Percentiles rank a stretch among this genome's conserved stretches.
Conservation (phyloP, 441 rosid species). For the Iberis amara region DNA sequence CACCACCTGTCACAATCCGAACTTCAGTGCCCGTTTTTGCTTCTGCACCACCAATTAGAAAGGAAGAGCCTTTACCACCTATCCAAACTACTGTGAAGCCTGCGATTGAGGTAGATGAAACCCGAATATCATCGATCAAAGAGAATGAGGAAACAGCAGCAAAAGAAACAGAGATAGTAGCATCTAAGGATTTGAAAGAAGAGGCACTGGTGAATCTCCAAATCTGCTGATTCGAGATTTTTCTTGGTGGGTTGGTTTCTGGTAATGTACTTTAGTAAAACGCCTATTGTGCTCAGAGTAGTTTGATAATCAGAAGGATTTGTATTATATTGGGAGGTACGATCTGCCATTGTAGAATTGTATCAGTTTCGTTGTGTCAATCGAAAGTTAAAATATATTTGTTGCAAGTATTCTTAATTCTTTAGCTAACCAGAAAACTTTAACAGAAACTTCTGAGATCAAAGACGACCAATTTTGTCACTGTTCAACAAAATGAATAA, state of each 20-base stretch:
- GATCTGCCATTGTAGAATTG: conserved; percentile 24
- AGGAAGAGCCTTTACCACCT: conserved; percentile 31
- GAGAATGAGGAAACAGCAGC: conserved; percentile 8
- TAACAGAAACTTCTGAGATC: background rate
- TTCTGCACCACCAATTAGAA: conserved; percentile 37
- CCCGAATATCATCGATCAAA: background rate
- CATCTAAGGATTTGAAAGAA: conserved; percentile 29
- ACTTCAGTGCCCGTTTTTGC: conserved; percentile 28
- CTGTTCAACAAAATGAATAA: no score
- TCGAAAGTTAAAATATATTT: no score
- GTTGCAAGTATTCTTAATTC: no score
- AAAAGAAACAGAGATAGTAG: conserved; percentile 34
- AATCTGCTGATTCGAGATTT: conserved; percentile 32
- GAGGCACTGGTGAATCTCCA: conserved; percentile 48
- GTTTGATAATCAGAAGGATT: conserved; percentile 27
- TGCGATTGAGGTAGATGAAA: conserved; percentile 14
- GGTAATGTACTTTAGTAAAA: conserved; percentile 20
- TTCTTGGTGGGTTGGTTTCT: conserved; percentile 27
- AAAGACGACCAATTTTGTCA: background rate
- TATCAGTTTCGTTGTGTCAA: conserved; percentile 18
- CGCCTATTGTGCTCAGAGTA: conserved; percentile 22
- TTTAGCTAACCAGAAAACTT: no score
- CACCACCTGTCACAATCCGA: conserved; percentile 73
- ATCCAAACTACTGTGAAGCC: conserved; percentile 25
- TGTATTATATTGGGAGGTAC: conserved; percentile 31